Percentiles rank a stretch among this genome's conserved stretches.
Evolutionary conservation across 768 basidiomycete genomes (phyloP).

Genomic region (Naganishia antarctica): DNA sequence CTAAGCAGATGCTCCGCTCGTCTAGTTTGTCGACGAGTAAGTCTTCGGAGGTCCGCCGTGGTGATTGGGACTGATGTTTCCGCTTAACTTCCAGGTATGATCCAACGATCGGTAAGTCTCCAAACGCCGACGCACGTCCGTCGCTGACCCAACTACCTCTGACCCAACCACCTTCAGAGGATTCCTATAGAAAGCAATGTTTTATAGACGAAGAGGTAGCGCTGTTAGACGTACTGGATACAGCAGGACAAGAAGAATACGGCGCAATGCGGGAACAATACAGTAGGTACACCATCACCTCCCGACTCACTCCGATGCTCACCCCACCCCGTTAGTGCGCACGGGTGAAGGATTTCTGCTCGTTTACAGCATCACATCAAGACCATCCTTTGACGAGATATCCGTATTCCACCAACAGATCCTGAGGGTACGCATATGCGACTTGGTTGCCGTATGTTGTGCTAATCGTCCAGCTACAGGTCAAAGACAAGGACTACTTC

Average conservation of each 20-base stretch:
- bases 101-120: constrained; percentile 73
- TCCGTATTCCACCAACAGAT: constrained; percentile 94
- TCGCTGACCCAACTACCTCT: not conserved
- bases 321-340: constrained; percentile 28
- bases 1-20: constrained; percentile 21
- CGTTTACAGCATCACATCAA: constrained; percentile 96
- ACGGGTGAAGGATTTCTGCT: constrained; percentile 90
- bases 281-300: constrained; percentile 50
- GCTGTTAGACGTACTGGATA: constrained; percentile 90
- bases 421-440: constrained; percentile 50
- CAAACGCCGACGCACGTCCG: not conserved
- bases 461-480: too few species aligned
- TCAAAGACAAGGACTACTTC: constrained; percentile 93
- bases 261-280: constrained; percentile 99
- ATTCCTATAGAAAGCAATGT: constrained; percentile 95
- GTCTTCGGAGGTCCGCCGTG: not conserved
- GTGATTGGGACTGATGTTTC: not conserved
- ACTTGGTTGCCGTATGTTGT: too few species aligned
- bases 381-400: constrained; percentile 96
- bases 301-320: not conserved
- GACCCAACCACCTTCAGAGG: constrained; percentile 52
- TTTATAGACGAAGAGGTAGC: constrained; percentile 99
- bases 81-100: constrained; percentile 51
- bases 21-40: constrained; percentile 48
- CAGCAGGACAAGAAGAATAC: constrained; percentile 97